A percentile compares a stretch with the other conserved stretches of the same genome.
These are phyloP conservation scores for Fusarium lateritium DNA, from an alignment of 2,329 filamentous ascomycete genomes.

Conservation along the genomic window DNA sequence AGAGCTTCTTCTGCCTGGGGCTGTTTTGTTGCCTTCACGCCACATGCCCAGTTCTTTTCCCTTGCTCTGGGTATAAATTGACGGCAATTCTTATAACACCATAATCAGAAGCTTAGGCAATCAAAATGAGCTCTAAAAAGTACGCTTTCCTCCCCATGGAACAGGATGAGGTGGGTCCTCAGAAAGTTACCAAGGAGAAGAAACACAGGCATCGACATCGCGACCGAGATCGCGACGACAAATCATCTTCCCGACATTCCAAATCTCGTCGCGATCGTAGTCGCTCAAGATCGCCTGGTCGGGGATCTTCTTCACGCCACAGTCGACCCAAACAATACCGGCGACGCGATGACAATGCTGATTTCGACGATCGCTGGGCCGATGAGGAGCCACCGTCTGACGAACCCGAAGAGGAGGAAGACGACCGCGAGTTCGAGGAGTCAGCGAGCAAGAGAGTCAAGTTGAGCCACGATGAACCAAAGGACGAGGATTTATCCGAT, in stretches of 20 bases:
- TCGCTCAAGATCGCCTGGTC: slow-evolving; percentile 54
- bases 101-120: background rate
- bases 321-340: slow-evolving; percentile 60
- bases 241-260: slow-evolving; percentile 46
- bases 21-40: slow-evolving; percentile 11
- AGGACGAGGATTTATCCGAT: slow-evolving; percentile 69
- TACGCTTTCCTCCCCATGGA: slow-evolving; percentile 79
- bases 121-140: slow-evolving; percentile 68
- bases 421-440: slow-evolving; percentile 74
- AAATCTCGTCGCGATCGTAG: slow-evolving; percentile 51
- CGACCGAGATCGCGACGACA: slow-evolving; percentile 55
- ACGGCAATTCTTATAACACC: background rate
- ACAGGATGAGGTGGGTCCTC: slow-evolving; percentile 71
- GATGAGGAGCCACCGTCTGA: slow-evolving; percentile 76
- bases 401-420: slow-evolving; percentile 60
- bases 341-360: slow-evolving; percentile 58
- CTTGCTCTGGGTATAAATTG: background rate
- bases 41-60: background rate
- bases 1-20: slow-evolving; percentile 26
- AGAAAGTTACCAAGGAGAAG: slow-evolving; percentile 66
- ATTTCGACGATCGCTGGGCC: slow-evolving; percentile 85
- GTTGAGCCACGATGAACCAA: slow-evolving; percentile 68
- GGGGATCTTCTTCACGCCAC: slow-evolving; percentile 45
- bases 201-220: slow-evolving; percentile 61
- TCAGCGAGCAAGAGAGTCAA: slow-evolving; percentile 81